Base-by-base conservation (phyloP, 78 protist genomes). In the slime mould (Dictyostelium discoideum) region DNA sequence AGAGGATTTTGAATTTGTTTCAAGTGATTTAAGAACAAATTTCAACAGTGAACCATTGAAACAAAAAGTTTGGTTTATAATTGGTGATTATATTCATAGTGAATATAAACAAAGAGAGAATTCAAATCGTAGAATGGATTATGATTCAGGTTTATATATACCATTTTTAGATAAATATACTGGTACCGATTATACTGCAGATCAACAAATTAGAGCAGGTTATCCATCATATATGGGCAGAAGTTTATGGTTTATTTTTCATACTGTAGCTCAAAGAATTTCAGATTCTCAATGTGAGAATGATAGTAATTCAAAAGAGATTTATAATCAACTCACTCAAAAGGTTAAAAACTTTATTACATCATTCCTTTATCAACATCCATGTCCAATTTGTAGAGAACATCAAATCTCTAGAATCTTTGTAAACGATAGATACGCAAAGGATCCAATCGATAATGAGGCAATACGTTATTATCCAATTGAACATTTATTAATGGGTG, bases 331-430 rank as follows among this genome's bases (percentile, higher is more conserved):
- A 48, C 20, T 81, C 2, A 48, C 60, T 50, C n/a, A 29, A 5
- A 42, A n/a, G 11, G 24, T 26, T 24, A 81, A 48, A 50, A 26
- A 40, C 13, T 84, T 54, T 29, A n/a, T 84, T 3, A 84, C 72
- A 2, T 63, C 13, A 7, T 84, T 84, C 39, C 73, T 72, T 11
- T 29, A 29, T n/a, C 26, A 63, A 60, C 78, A 63, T 20, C 88
- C 88, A 5, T 84, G 88, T 84, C 88, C 88, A 84, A 44, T 84
- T n/a, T 84, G 88, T 84, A 29, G 57, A 40, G 88, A 84, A 22
- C 88, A 65, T 74, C 42, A 74, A 20, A 42, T 81, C 2, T 26
- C 72, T 5, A 54, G 60, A 20, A 44, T 81, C 0, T 48, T 29
- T 11, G 69, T 42, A 50, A 81, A 81, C 50, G 85, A 81, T 48